Base-by-base conservation (phyloP, 2,329 filamentous ascomycete species). In the Fusarium agapanthi region DNA sequence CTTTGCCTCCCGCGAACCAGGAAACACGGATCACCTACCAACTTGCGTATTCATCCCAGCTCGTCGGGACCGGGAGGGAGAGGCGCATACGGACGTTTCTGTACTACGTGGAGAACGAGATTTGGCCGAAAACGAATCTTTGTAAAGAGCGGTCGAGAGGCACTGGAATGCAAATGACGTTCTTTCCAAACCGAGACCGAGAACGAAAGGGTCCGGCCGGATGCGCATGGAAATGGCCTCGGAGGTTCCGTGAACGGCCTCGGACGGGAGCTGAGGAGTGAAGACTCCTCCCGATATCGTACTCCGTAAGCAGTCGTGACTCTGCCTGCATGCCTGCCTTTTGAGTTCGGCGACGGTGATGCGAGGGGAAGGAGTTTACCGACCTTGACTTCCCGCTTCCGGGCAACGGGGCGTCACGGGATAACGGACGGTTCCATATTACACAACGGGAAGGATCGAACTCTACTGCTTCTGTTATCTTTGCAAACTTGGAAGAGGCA, bases 131-230 rank as follows among this genome's bases (percentile, higher is more conserved):
- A 69, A 62, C 66, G 58, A 61, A 54, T n/a, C 40, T 34, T 47
- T 12, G 57, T 13, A 70, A 69, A 60, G 54, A 43, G 69, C 58
- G 57, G 64, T 62, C 51, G 44, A 35, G 48, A 40, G 47, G 34
- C 47, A 54, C 70, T 71, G 70, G 69, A 73, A 73, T 73, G 69
- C 22, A 60, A 44, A 56, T 73, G 70, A 73, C 61, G 61, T 59
- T 45, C 48, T 32, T 43, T 22, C 40, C 30, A 51, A 34, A 20
- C n/a, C 30, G 47, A 51, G 47, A 38, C 43, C 38, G 38, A 56
- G 32, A 59, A 56, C 18, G 44, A 24, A 62, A 43, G 48, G 43
- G 34, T 43, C 44, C 50, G 50, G 40, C 32, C 32, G 32, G 32
- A 41, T 62, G 43, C 20, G 43, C 44, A 30, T 64, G 63, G 43